phyloP scores from a whole-genome alignment of 2,329 filamentous ascomycete genomes.

The Lecanicillium sp. region DNA sequence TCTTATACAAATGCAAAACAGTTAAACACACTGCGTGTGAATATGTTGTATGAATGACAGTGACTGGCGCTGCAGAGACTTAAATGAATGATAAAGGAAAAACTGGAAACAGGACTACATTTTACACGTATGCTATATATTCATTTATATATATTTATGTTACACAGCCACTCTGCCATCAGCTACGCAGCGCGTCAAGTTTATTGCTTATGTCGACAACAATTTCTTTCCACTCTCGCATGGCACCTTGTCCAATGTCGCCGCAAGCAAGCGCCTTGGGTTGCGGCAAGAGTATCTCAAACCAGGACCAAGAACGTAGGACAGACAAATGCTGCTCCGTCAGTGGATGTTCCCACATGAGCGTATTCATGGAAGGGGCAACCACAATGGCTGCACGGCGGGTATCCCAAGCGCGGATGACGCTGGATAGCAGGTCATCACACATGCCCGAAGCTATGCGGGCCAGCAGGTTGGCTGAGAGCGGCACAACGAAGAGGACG shows the following conservation, averaged over 20 bases:
- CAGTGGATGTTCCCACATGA: constrained; percentile 84
- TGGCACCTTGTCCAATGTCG: constrained; percentile 74
- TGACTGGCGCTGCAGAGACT: too few relatives aligned
- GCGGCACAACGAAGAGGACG: constrained; percentile 70
- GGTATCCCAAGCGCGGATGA: constrained; percentile 84
- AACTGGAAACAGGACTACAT: too few relatives aligned
- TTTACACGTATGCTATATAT: too few relatives aligned
- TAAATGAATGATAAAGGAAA: too few relatives aligned
- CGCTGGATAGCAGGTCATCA: constrained; percentile 67
- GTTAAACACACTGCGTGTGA: too few relatives aligned
- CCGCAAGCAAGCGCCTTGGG: constrained; percentile 79
- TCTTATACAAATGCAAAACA: too few relatives aligned
- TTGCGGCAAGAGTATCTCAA: constrained; percentile 67
- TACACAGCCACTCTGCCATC: background rate
- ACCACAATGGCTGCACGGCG: constrained; percentile 64
- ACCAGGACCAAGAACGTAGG: constrained; percentile 59
- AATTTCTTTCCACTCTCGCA: constrained; percentile 75
- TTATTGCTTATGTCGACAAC: constrained; percentile 47
- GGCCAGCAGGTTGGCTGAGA: constrained; percentile 80
- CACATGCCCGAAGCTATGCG: constrained; percentile 75
- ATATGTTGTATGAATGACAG: too few relatives aligned
- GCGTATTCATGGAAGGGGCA: constrained; percentile 80
- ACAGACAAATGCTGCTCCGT: constrained; percentile 65
- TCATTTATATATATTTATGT: background rate
- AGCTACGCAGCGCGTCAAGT: background rate